Percentiles rank a stretch among this genome's conserved stretches.
These are phyloP conservation scores for Kwoniella shivajii DNA, from an alignment of 1,284 basidiomycete genomes.

Conservation along the genomic window DNA sequence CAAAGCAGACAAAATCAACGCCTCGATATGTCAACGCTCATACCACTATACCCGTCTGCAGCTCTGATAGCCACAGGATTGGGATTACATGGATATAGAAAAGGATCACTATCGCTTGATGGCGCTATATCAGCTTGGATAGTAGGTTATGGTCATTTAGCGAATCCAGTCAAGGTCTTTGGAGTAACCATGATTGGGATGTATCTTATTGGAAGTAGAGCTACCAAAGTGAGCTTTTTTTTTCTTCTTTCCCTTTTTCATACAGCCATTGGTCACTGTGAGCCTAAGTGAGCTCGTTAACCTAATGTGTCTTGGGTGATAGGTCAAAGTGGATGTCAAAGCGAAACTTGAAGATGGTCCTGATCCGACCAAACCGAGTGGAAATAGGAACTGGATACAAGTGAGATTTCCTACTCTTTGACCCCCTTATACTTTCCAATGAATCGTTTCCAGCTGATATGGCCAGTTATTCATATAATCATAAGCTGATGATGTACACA, in stretches of 20 bases:
- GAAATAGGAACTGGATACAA: slow-evolving; percentile 73
- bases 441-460: too few species aligned
- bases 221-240: slow-evolving; percentile 76
- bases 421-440: too few species aligned
- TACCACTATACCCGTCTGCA: slow-evolving; percentile 46
- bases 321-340: slow-evolving; percentile 62
- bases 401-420: slow-evolving; percentile 53
- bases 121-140: slow-evolving; percentile 70
- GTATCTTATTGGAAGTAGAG: slow-evolving; percentile 77
- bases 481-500: not conserved
- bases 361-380: slow-evolving; percentile 62
- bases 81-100: slow-evolving; percentile 60
- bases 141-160: slow-evolving; percentile 62
- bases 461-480: not conserved
- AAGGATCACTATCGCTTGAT: slow-evolving; percentile 52
- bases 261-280: not conserved
- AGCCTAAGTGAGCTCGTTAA: not conserved
- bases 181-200: slow-evolving; percentile 76
- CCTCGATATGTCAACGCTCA: not conserved
- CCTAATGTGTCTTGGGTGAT: not conserved
- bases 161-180: slow-evolving; percentile 58
- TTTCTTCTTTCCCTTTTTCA: too few species aligned
- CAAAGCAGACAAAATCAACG: too few species aligned
- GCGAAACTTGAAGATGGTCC: slow-evolving; percentile 76
- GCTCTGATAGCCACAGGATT: slow-evolving; percentile 57